phyloP scores from a whole-genome alignment of 2,329 filamentous ascomycete species.

The Aspergillus thermomutatus region DNA sequence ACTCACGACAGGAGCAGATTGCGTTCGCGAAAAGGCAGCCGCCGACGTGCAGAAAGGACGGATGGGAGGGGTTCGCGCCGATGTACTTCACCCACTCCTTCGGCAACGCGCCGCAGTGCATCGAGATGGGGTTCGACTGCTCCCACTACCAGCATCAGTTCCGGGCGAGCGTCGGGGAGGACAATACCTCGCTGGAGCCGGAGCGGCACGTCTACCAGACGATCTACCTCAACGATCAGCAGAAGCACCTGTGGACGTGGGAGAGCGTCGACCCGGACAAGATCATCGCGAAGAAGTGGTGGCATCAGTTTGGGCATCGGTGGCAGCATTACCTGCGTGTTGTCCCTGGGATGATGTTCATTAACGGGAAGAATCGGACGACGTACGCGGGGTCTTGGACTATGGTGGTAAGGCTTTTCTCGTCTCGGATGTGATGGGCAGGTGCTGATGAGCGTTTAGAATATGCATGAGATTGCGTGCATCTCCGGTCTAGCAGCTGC shows the following conservation, averaged over 20 bases:
- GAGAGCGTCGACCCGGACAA: conserved; percentile 55
- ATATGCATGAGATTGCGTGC: conserved; percentile 65
- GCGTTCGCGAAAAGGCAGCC: conserved; percentile 44
- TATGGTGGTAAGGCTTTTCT: conserved; percentile 53
- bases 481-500: conserved; percentile 70
- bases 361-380: conserved; percentile 63
- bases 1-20: conserved; percentile 45
- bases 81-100: conserved; percentile 63
- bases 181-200: conserved; percentile 36
- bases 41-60: conserved; percentile 29
- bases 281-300: conserved; percentile 59
- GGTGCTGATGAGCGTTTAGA: conserved; percentile 15
- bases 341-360: conserved; percentile 68
- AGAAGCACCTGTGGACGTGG: conserved; percentile 56
- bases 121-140: conserved; percentile 67
- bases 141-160: conserved; percentile 74
- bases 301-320: conserved; percentile 60
- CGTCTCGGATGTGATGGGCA: neutral
- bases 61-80: conserved; percentile 49
- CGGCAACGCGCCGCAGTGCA: conserved; percentile 50
- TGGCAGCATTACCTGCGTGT: conserved; percentile 61
- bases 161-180: conserved; percentile 38
- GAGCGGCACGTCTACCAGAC: conserved; percentile 67
- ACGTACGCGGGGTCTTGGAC: conserved; percentile 67
- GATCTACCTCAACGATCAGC: conserved; percentile 57